Evolutionary conservation across 352 stramenopile genomes (phyloP).

Genomic region (Halophytophthora batemanensis): DNA sequence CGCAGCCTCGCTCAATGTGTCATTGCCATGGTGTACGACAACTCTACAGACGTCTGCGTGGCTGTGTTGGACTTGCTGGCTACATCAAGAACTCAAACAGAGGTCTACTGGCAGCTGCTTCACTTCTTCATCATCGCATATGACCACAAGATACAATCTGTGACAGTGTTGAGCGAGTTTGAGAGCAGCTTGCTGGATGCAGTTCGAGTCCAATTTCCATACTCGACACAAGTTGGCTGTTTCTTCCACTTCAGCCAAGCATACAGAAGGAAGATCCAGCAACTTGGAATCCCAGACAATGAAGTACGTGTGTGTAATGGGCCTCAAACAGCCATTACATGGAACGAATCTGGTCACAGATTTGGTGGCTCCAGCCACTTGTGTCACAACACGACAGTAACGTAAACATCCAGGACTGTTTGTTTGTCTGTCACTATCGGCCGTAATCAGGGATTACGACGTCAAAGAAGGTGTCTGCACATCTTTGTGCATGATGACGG

Average conservation of each 20-base stretch:
- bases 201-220: slow-evolving; percentile 11
- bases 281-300: slow-evolving; percentile 2
- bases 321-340: too few species aligned
- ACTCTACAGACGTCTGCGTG: slow-evolving; percentile 5
- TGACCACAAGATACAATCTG: slow-evolving; percentile 3
- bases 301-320: slow-evolving; percentile 6
- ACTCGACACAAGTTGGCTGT: slow-evolving; percentile 2
- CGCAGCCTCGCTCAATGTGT: slow-evolving; percentile 14
- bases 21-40: slow-evolving; percentile 13
- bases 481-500: too few species aligned
- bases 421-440: too few species aligned
- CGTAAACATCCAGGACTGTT: too few species aligned
- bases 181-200: slow-evolving; percentile 11
- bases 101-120: slow-evolving; percentile 17
- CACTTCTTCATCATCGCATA: slow-evolving; percentile 7
- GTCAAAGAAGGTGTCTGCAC: too few species aligned
- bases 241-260: slow-evolving; percentile 22
- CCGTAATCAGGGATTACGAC: too few species aligned
- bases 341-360: too few species aligned
- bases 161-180: slow-evolving; percentile 17
- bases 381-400: too few species aligned
- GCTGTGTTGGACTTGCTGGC: slow-evolving; percentile 5
- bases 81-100: slow-evolving; percentile 4
- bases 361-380: too few species aligned
- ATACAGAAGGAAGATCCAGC: slow-evolving; percentile 2